phyloP scores from a whole-genome alignment of 371 early-diverging fungal species.

The Apophysomyces variabilis region DNA sequence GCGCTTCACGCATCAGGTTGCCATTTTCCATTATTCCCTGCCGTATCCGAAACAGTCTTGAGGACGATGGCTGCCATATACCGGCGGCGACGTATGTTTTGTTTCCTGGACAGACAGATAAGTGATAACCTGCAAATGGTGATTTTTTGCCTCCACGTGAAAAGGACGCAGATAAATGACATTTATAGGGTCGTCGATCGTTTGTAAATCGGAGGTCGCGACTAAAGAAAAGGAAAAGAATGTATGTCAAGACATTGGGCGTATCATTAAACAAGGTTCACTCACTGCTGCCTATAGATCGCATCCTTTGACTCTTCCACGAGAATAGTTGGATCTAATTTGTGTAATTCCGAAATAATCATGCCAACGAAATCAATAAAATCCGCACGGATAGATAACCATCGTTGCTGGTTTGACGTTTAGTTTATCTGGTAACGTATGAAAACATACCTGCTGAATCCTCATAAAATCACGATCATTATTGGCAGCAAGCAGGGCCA shows the following conservation, averaged over 20 bases:
- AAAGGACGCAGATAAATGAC: slow-evolving; percentile 47
- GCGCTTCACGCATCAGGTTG: slow-evolving; percentile 43
- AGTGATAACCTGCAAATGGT: slow-evolving; percentile 52
- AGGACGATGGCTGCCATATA: slow-evolving; percentile 48
- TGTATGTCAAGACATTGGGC: background rate
- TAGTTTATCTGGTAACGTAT: too few species aligned
- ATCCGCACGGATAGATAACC: slow-evolving; percentile 41
- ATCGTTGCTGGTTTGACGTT: slow-evolving; percentile 33
- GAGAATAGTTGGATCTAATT: slow-evolving; percentile 50
- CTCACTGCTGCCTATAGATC: slow-evolving; percentile 56
- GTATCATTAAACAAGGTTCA: background rate
- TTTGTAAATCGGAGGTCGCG: slow-evolving; percentile 66
- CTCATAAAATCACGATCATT: slow-evolving; percentile 61
- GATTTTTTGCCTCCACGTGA: slow-evolving; percentile 58
- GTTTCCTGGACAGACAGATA: slow-evolving; percentile 45
- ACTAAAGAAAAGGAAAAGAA: slow-evolving; percentile 22
- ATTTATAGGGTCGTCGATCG: slow-evolving; percentile 61
- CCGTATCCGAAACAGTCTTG: slow-evolving; percentile 40
- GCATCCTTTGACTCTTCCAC: slow-evolving; percentile 53
- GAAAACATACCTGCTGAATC: slow-evolving; percentile 24
- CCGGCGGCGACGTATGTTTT: slow-evolving; percentile 50
- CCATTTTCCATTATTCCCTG: slow-evolving; percentile 47
- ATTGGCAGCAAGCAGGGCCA: slow-evolving; percentile 52
- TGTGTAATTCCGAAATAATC: slow-evolving; percentile 44
- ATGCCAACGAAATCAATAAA: slow-evolving; percentile 58